Conservation (phyloP, 2,329 filamentous ascomycete species). For the Penicillium sp. region DNA sequence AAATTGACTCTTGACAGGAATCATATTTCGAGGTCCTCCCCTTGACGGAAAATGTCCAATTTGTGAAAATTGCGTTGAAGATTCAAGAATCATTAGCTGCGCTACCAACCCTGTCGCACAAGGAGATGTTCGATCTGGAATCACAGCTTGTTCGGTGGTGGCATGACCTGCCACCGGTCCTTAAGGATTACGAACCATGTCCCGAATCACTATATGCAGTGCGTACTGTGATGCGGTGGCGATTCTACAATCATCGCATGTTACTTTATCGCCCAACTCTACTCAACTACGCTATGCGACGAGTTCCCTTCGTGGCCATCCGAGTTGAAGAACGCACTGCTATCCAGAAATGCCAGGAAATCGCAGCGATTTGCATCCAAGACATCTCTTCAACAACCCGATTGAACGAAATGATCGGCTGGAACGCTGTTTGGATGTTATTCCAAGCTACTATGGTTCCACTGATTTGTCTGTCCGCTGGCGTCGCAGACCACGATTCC, state of each 20-base stretch:
- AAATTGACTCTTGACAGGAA: conserved; percentile 34
- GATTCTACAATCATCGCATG: conserved; percentile 73
- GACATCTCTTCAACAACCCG: conserved; percentile 68
- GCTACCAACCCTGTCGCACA: conserved; percentile 60
- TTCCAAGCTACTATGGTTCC: conserved; percentile 78
- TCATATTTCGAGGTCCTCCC: conserved; percentile 65
- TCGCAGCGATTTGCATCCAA: conserved; percentile 67
- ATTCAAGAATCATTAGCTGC: conserved; percentile 72
- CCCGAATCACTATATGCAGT: conserved; percentile 67
- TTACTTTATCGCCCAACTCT: conserved; percentile 70
- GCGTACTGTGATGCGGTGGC: conserved; percentile 74
- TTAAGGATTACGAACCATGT: conserved; percentile 62
- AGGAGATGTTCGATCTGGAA: conserved; percentile 65
- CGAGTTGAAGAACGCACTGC: conserved; percentile 63
- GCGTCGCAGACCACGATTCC: conserved; percentile 3
- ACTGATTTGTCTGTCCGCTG: conserved; percentile 40
- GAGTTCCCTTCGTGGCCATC: conserved; percentile 50
- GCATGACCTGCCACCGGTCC: conserved; percentile 64
- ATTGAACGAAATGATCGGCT: conserved; percentile 70
- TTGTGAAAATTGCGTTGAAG: conserved; percentile 71
- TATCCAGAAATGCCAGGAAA: conserved; percentile 65
- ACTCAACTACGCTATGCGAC: conserved; percentile 58
- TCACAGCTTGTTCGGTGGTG: conserved; percentile 68
- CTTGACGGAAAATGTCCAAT: conserved; percentile 70
- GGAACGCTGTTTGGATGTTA: conserved; percentile 76